Percentiles rank a stretch among this genome's conserved stretches.
Evolutionary conservation across 1,284 basidiomycete species (phyloP).

Genomic region (Ceratobasidium sp.): DNA sequence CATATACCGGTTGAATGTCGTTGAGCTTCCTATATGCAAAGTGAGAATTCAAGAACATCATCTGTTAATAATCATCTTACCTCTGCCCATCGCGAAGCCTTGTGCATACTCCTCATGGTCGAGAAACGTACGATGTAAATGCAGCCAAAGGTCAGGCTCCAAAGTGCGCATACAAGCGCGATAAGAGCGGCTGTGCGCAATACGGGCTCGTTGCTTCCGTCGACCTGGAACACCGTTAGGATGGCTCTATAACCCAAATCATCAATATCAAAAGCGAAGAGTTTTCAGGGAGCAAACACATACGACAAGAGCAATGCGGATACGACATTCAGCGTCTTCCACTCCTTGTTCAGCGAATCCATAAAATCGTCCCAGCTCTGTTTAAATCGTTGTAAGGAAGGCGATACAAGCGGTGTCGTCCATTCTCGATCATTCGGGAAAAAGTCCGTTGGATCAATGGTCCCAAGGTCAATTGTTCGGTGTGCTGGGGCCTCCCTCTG

Average conservation of each 20-base stretch:
- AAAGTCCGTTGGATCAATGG: constrained; percentile 10
- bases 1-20: constrained; percentile 67
- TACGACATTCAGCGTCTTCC: constrained; percentile 79
- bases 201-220: constrained; percentile 66
- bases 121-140: constrained; percentile 79
- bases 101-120: constrained; percentile 79
- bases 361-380: constrained; percentile 75
- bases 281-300: constrained; percentile 46
- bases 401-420: constrained; percentile 39
- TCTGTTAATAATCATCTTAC: constrained; percentile 51
- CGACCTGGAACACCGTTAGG: constrained; percentile 74
- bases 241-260: constrained; percentile 62
- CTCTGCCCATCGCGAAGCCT: constrained; percentile 78
- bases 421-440: constrained; percentile 40
- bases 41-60: neutral
- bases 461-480: neutral
- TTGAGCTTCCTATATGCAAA: constrained; percentile 64
- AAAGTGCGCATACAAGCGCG: constrained; percentile 71
- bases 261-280: neutral
- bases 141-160: constrained; percentile 78
- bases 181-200: constrained; percentile 70
- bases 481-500: neutral
- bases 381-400: constrained; percentile 57
- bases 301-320: constrained; percentile 74
- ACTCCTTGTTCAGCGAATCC: constrained; percentile 71